A percentile compares a stretch with the other conserved stretches of the same genome.
Conservation (phyloP, 2,329 filamentous ascomycete genomes). For the Xylaria sp. region DNA sequence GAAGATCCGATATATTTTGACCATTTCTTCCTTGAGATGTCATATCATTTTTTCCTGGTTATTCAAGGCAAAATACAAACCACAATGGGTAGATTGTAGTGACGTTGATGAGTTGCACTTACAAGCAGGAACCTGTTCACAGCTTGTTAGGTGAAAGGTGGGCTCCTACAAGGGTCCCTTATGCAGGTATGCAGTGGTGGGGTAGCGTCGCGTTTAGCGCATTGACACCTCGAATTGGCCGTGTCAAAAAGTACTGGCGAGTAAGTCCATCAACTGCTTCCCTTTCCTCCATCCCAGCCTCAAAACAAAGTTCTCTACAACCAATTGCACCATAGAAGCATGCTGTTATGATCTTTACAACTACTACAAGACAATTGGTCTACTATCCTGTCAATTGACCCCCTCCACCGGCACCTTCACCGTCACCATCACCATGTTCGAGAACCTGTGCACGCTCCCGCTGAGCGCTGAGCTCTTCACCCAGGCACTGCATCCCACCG, state of each 20-base stretch:
- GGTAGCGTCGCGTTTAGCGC: not conserved
- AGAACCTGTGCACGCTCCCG: constrained; percentile 90
- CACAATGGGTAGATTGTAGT: not conserved
- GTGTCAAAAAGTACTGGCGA: not conserved
- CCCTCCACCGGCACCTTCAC: constrained; percentile 1
- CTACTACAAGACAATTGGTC: constrained; percentile 8
- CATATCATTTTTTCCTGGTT: not conserved
- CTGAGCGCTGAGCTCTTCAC: constrained; percentile 87
- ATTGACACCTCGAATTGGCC: not conserved
- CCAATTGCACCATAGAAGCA: constrained; percentile 7
- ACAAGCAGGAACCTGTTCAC: not conserved
- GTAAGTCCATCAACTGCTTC: not conserved
- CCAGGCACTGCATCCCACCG: constrained; percentile 84
- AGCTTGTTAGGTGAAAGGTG: not conserved
- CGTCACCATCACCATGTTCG: constrained; percentile 74
- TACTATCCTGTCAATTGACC: not conserved
- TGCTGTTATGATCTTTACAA: constrained; percentile 5
- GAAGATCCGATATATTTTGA: not conserved
- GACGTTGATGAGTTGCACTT: not conserved
- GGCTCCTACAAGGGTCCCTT: not conserved
- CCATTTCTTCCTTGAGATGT: not conserved
- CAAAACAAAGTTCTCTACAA: not conserved
- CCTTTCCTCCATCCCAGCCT: not conserved
- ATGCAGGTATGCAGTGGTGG: constrained; percentile 6
- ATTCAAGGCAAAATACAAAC: not conserved